Conservation (phyloP, 2,329 filamentous ascomycete species). For the Neonectria ditissima region DNA sequence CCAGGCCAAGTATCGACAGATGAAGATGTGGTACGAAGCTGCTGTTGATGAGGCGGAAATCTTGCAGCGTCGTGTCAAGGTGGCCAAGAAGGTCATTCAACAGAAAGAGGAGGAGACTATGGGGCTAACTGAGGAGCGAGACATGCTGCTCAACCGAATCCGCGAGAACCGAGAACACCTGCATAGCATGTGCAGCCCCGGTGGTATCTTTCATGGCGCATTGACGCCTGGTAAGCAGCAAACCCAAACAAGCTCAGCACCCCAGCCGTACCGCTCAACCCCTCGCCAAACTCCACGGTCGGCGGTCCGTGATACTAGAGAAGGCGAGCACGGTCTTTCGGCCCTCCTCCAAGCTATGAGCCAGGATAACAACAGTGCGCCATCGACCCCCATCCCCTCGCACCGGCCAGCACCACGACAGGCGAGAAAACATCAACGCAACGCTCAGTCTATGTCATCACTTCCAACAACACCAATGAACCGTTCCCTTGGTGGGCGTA, state of each 20-base stretch:
- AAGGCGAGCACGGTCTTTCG: constrained; percentile 75
- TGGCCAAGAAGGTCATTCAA: constrained; percentile 82
- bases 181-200: constrained; percentile 80
- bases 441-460: constrained; percentile 86
- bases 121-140: constrained; percentile 78
- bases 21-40: constrained; percentile 74
- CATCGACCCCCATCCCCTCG: constrained; percentile 72
- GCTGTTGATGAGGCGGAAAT: constrained; percentile 74
- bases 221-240: constrained; percentile 69
- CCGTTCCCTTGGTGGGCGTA: constrained; percentile 61
- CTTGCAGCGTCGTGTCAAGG: constrained; percentile 73
- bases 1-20: constrained; percentile 67
- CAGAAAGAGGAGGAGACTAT: constrained; percentile 80
- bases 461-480: constrained; percentile 80
- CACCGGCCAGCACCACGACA: constrained; percentile 61
- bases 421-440: constrained; percentile 75
- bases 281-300: constrained; percentile 64
- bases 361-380: constrained; percentile 78
- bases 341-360: constrained; percentile 84
- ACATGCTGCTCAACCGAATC: constrained; percentile 83
- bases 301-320: constrained; percentile 57
- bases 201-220: constrained; percentile 73
- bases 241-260: constrained; percentile 51
- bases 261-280: constrained; percentile 60
- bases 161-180: constrained; percentile 91